These are phyloP conservation scores for Botryotinia calthae DNA, from an alignment of 2,329 filamentous ascomycete species.

Conservation along the genomic window DNA sequence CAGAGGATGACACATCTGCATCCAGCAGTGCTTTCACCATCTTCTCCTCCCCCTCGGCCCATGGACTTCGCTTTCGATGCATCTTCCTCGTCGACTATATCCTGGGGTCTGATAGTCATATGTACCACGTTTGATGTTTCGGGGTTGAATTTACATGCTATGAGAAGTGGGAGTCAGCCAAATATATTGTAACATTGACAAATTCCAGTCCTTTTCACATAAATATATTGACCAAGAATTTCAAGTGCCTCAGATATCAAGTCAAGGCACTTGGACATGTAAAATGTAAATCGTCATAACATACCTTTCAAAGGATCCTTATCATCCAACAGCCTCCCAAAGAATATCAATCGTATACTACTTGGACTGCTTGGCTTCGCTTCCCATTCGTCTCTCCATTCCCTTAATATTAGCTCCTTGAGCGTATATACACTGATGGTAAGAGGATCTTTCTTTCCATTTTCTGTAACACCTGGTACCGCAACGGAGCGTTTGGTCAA, in stretches of 20 bases:
- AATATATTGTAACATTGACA: background rate
- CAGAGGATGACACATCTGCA: conserved; percentile 66
- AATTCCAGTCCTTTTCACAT: background rate
- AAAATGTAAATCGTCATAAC: conserved; percentile 35
- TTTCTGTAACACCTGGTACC: conserved; percentile 62
- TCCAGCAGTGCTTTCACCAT: conserved; percentile 54
- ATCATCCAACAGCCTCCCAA: conserved; percentile 87
- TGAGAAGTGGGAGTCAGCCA: background rate
- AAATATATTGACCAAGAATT: background rate
- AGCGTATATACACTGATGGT: conserved; percentile 90
- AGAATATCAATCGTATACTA: conserved; percentile 86
- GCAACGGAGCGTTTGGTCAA: conserved; percentile 75
- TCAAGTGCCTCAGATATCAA: background rate
- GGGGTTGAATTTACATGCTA: conserved; percentile 76
- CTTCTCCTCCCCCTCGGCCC: conserved; percentile 50
- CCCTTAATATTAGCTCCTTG: conserved; percentile 88
- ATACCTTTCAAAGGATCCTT: conserved; percentile 81
- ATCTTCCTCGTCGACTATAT: conserved; percentile 71
- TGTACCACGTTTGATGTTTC: conserved; percentile 84
- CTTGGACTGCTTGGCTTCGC: conserved; percentile 79
- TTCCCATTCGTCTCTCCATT: conserved; percentile 94
- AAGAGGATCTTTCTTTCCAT: conserved; percentile 70
- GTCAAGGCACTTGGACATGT: background rate
- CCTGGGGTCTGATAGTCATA: conserved; percentile 87
- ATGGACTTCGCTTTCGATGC: conserved; percentile 36